Conservation (phyloP, 768 basidiomycete species). For the Lentinus tigrinus region DNA sequence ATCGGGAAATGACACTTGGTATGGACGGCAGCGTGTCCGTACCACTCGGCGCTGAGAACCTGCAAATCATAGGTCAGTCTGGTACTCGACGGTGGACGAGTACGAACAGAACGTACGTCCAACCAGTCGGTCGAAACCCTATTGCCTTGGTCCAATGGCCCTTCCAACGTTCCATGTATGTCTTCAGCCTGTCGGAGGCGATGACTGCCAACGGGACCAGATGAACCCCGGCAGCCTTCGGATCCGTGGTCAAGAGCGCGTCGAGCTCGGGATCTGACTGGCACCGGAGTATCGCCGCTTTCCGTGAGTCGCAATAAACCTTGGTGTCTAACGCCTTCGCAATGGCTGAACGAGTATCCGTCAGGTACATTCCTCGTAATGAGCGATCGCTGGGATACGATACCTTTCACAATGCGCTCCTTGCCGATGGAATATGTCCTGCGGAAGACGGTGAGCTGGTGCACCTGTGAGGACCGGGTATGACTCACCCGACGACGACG, state of each 20-base stretch:
- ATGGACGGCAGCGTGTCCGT: constrained; percentile 63
- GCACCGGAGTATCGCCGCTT: constrained; percentile 79
- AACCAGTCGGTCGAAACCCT: constrained; percentile 92
- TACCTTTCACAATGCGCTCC: constrained; percentile 95
- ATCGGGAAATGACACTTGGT: constrained; percentile 61
- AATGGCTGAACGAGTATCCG: constrained; percentile 51
- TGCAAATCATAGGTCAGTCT: constrained; percentile 25
- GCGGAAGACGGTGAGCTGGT: neutral
- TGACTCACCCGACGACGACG: constrained; percentile 67
- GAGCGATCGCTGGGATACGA: neutral
- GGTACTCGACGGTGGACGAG: neutral
- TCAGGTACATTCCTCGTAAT: neutral
- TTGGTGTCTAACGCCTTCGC: constrained; percentile 79
- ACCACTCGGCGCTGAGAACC: constrained; percentile 67
- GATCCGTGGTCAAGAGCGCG: constrained; percentile 71
- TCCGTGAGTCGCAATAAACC: constrained; percentile 87
- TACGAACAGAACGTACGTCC: constrained; percentile 65
- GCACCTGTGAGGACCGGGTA: constrained; percentile 14
- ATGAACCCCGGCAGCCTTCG: constrained; percentile 78
- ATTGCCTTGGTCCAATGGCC: constrained; percentile 69
- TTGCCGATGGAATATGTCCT: constrained; percentile 98
- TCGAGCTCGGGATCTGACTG: constrained; percentile 84
- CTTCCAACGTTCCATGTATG: constrained; percentile 74
- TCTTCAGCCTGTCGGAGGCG: constrained; percentile 70
- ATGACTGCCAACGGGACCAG: constrained; percentile 78